phyloP scores from a whole-genome alignment of 2,329 filamentous ascomycete genomes.

The Didymellaceae sp. region DNA sequence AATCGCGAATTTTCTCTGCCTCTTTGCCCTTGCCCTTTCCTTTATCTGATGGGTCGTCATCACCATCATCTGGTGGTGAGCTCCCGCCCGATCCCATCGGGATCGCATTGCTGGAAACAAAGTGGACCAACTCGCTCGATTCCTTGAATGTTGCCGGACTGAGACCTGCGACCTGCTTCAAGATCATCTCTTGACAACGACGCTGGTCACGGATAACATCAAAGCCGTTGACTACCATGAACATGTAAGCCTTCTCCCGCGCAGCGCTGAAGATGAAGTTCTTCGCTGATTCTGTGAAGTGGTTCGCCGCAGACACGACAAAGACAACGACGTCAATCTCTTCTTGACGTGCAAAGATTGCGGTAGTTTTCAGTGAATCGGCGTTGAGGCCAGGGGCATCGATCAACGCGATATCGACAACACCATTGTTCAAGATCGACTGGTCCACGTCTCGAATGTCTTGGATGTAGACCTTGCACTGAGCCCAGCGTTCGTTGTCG shows the following conservation, averaged over 20 bases:
- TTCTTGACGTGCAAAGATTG: constrained; percentile 94
- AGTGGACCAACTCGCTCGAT: constrained; percentile 89
- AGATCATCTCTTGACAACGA: constrained; percentile 87
- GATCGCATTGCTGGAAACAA: constrained; percentile 96
- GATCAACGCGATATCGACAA: constrained; percentile 96
- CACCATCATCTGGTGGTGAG: constrained; percentile 45
- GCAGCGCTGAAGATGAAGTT: constrained; percentile 97
- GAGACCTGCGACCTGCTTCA: constrained; percentile 86
- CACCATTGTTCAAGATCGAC: constrained; percentile 93
- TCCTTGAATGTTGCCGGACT: constrained; percentile 95
- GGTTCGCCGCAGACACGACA: constrained; percentile 95
- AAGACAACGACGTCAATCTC: constrained; percentile 99
- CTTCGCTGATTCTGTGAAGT: constrained; percentile 96
- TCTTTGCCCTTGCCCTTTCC: constrained; percentile 68
- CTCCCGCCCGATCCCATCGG: constrained; percentile 63
- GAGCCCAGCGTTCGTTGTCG: constrained; percentile 86
- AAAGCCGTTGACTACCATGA: constrained; percentile 98
- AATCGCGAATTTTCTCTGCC: constrained; percentile 84
- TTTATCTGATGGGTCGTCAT: constrained; percentile 55
- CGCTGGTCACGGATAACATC: constrained; percentile 93
- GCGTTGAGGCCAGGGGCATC: constrained; percentile 95
- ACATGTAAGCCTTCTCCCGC: constrained; percentile 96
- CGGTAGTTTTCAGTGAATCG: constrained; percentile 95
- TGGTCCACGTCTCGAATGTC: constrained; percentile 89
- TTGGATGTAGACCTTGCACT: constrained; percentile 96